phyloP scores from a whole-genome alignment of 805 yeast genomes.

The Cyberlindnera suaveolens region DNA sequence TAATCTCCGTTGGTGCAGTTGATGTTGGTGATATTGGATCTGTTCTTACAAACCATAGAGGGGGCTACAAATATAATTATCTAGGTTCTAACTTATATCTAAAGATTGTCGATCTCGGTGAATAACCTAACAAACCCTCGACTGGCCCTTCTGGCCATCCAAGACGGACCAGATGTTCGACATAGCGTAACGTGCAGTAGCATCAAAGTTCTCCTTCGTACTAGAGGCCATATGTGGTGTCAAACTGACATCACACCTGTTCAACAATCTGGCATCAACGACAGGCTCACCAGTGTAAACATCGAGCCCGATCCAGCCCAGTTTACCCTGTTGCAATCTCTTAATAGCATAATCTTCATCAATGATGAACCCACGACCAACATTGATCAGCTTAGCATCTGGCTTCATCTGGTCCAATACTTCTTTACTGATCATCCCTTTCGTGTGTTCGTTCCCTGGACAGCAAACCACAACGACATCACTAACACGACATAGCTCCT shows the following conservation, averaged over 20 bases:
- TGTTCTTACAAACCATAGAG: no score
- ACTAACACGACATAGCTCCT: constrained; percentile 31
- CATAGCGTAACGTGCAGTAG: constrained; percentile 38
- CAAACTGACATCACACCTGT: constrained; percentile 38
- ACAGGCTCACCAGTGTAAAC: constrained; percentile 54
- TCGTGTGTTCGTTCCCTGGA: constrained; percentile 50
- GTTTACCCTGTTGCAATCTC: constrained; percentile 31
- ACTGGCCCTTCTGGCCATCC: constrained; percentile 21
- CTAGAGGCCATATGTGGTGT: constrained; percentile 65
- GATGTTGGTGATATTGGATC: no score
- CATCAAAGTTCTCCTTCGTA: constrained; percentile 39
- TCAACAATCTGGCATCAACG: constrained; percentile 23
- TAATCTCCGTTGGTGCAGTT: no score
- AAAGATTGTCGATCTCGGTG: background rate
- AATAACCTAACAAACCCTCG: constrained; percentile 12
- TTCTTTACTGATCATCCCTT: constrained; percentile 38
- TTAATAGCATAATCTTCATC: constrained; percentile 43
- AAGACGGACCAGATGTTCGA: constrained; percentile 35
- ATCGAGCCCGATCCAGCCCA: constrained; percentile 54
- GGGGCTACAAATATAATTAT: no score
- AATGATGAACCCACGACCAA: constrained; percentile 53
- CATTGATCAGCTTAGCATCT: constrained; percentile 46
- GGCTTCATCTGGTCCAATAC: constrained; percentile 32
- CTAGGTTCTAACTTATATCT: no score
- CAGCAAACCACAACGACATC: constrained; percentile 51